Percentiles rank a stretch among this genome's conserved stretches.
phyloP scores from a whole-genome alignment of 2,329 filamentous ascomycete species.

The Pyricularia grisea region DNA sequence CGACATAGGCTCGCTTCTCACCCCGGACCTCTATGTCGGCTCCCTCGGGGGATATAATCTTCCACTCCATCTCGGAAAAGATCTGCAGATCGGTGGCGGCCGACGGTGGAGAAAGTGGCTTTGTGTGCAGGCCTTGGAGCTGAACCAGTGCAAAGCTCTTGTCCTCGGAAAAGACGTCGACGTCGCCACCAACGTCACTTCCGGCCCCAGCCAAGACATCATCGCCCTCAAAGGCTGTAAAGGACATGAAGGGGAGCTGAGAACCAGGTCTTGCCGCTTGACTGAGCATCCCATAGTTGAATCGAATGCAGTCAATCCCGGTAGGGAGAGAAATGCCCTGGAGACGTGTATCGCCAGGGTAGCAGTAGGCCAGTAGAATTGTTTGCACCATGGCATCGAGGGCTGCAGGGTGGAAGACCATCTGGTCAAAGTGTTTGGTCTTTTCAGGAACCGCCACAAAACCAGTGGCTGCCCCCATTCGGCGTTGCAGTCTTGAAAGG shows the following conservation, averaged over 20 bases:
- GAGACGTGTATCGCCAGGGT: constrained; percentile 22
- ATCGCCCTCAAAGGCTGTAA: neutral
- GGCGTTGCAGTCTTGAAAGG: neutral
- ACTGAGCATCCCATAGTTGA: neutral
- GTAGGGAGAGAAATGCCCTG: constrained; percentile 21
- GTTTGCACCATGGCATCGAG: constrained; percentile 26
- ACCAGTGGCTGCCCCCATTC: neutral
- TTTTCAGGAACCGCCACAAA: neutral
- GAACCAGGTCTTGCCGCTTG: neutral
- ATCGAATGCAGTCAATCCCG: constrained; percentile 5
- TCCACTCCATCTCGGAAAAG: neutral
- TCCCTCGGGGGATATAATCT: neutral
- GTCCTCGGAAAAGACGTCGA: neutral
- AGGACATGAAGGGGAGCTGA: constrained; percentile 3
- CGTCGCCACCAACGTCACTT: neutral
- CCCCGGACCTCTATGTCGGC: neutral
- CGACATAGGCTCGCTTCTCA: neutral
- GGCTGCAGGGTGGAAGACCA: constrained; percentile 22
- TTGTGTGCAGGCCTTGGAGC: neutral
- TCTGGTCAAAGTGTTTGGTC: neutral
- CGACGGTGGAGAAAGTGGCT: neutral
- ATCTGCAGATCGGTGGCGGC: neutral
- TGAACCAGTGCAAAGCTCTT: neutral
- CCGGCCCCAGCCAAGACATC: neutral
- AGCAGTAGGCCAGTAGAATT: constrained; percentile 20